Evolutionary conservation across 2,329 filamentous ascomycete genomes (phyloP).

Genomic region (Teratosphaeriaceae sp.): DNA sequence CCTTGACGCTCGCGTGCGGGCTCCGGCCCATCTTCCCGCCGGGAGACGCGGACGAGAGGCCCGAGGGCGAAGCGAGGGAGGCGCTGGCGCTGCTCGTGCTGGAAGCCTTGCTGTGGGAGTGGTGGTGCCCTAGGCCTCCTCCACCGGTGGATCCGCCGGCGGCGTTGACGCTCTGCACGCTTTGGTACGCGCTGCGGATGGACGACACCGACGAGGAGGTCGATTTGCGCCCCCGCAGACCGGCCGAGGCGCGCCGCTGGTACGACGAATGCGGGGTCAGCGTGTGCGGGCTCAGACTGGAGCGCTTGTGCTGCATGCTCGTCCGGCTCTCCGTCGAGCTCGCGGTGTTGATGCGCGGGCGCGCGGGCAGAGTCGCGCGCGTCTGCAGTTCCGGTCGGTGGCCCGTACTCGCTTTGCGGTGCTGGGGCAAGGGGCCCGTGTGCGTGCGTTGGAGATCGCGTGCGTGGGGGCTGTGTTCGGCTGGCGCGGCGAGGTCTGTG

Average conservation of each 20-base stretch:
- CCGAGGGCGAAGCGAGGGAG: constrained; percentile 48
- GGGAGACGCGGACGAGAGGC: constrained; percentile 43
- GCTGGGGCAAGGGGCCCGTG: constrained; percentile 26
- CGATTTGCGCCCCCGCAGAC: constrained; percentile 85
- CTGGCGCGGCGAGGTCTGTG: no score
- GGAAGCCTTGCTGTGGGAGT: constrained; percentile 74
- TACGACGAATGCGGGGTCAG: constrained; percentile 83
- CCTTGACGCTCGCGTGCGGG: constrained; percentile 86
- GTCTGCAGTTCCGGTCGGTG: constrained; percentile 33
- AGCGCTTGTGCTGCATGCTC: constrained; percentile 31
- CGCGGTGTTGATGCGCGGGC: constrained; percentile 39
- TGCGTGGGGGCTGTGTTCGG: no score
- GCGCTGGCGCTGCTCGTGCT: constrained; percentile 72
- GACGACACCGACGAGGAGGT: constrained; percentile 94
- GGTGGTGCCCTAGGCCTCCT: constrained; percentile 39
- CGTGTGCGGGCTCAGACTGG: constrained; percentile 65
- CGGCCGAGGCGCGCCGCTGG: constrained; percentile 73
- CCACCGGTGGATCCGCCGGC: neutral
- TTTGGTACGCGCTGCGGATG: constrained; percentile 79
- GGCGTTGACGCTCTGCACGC: neutral
- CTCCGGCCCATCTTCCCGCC: constrained; percentile 59
- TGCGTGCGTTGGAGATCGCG: constrained; percentile 31
- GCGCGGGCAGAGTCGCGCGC: constrained; percentile 32
- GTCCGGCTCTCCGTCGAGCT: constrained; percentile 28
- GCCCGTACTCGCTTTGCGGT: constrained; percentile 27